phyloP scores from a whole-genome alignment of 129 eudicot species.

The Pseudognaphalium luteoalbum region DNA sequence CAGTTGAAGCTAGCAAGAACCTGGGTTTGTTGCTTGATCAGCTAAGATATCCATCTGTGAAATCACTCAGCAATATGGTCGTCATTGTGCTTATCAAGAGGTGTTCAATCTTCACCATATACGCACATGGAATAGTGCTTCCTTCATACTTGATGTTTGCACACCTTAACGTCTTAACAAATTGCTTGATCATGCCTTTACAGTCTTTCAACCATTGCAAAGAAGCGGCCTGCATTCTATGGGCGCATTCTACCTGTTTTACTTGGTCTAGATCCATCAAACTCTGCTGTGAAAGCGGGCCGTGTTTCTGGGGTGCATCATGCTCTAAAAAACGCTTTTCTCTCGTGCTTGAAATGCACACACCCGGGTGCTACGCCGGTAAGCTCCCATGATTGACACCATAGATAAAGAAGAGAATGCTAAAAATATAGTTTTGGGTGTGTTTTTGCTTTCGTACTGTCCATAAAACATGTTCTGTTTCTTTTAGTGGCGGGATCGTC shows the following conservation, averaged over 20 bases:
- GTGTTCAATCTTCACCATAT: slow-evolving; percentile 36
- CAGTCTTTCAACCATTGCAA: slow-evolving; percentile 88
- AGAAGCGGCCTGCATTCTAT: slow-evolving; percentile 88
- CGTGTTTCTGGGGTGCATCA: slow-evolving; percentile 76
- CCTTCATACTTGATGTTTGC: neutral
- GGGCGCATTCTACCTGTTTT: slow-evolving; percentile 97
- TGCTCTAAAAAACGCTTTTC: slow-evolving; percentile 82
- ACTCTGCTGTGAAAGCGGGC: slow-evolving; percentile 52
- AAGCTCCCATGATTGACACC: slow-evolving; percentile 31
- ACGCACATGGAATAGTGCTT: slow-evolving; percentile 3
- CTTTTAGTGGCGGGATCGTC: slow-evolving; percentile 86
- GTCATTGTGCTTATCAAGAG: slow-evolving; percentile 79
- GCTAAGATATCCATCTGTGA: slow-evolving; percentile 73
- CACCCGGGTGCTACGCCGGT: slow-evolving; percentile 98
- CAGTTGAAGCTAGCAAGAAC: slow-evolving; percentile 83
- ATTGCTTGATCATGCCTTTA: slow-evolving; percentile 14
- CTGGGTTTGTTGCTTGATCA: slow-evolving; percentile 86
- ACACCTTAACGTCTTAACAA: neutral
- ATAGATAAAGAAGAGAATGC: slow-evolving; percentile 15
- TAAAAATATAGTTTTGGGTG: slow-evolving; percentile 7
- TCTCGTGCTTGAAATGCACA: slow-evolving; percentile 78
- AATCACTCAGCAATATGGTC: slow-evolving; percentile 73
- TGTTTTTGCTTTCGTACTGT: slow-evolving; percentile 3
- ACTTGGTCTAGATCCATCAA: slow-evolving; percentile 83
- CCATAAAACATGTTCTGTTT: slow-evolving; percentile 9